Evolutionary conservation across 345 rosid genomes (phyloP), one percentile per base, ranked within the genome.

Genomic region (Garcia nutans): DNA sequence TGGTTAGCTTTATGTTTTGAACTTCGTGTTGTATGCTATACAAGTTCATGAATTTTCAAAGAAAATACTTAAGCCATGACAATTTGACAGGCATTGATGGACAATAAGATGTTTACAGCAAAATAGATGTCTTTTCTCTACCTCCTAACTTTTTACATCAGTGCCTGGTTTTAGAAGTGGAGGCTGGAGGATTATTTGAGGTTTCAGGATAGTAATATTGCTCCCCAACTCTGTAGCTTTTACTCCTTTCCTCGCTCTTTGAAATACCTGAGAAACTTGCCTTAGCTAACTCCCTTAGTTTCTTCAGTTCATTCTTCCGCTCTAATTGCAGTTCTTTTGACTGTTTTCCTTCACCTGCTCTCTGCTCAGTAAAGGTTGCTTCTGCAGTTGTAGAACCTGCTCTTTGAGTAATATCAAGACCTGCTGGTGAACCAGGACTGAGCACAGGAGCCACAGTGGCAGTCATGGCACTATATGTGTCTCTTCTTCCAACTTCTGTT

Each of bases 391-490:
- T 5, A 10, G 69, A 69, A 76, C 70, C 41, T 63, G 71, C 23
- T 22, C 54, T 33, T 31, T 47, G 68, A 50, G 19, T 28, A 71
- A 56, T 61, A 10, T 65, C 69, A 41, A 45, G 65, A 42, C 73
- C 74, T 17, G 82, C 45, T 17, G 84, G 85, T 73, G 85, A 81
- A 63, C 80, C 83, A 44, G 86, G 87, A 71, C 83, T 73, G 7
- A 70, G 65, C 65, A 87, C 81, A 24, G 89, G 89, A 67, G 82
- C 86, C 65, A 87, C 85, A 33, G 87, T 87, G 64, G 89, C 87
- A 41, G 86, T 76, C 84, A 81, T 81, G 57, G 81, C 76, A 49
- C 82, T 70, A 8, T 79, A 75, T 15, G 52, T 8, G 31, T 58
- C 73, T 42, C 79, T 71, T 66, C 79, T 66, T 47, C 31, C 73